A percentile compares a stretch with the other conserved stretches of the same genome.
These are phyloP conservation scores for Clathrus columnatus DNA, from an alignment of 768 basidiomycete species.

Conservation along the genomic window DNA sequence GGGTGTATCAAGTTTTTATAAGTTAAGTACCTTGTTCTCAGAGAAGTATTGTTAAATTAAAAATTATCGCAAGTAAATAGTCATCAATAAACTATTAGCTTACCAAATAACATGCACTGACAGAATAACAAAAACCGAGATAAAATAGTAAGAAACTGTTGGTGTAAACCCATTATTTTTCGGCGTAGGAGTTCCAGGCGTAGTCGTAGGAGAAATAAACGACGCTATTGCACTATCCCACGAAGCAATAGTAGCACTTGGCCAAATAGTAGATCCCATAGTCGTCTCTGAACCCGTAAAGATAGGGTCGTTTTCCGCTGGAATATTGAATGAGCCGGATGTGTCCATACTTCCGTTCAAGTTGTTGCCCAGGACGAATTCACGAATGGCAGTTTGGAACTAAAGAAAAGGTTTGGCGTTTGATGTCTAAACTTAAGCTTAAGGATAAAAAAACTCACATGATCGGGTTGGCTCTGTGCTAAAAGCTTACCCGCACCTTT, in stretches of 20 bases:
- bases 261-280: constrained; percentile 27
- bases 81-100: too few relatives aligned
- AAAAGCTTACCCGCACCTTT: constrained; percentile 12
- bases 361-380: constrained; percentile 10
- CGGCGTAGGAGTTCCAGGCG: too few relatives aligned
- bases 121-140: too few relatives aligned
- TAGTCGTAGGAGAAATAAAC: too few relatives aligned
- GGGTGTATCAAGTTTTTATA: too few relatives aligned
- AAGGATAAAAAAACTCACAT: not conserved
- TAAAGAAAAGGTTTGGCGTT: not conserved
- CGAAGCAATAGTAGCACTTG: constrained; percentile 24
- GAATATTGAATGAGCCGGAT: constrained; percentile 45
- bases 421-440: not conserved
- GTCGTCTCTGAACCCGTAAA: constrained; percentile 25
- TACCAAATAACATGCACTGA: too few relatives aligned
- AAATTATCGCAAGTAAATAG: too few relatives aligned
- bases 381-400: constrained; percentile 9
- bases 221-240: constrained; percentile 24
- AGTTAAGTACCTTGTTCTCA: too few relatives aligned
- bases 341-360: constrained; percentile 15
- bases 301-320: constrained; percentile 38
- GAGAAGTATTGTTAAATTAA: too few relatives aligned
- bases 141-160: too few relatives aligned
- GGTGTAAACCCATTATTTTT: too few relatives aligned
- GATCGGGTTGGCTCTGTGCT: constrained; percentile 7